A percentile compares a stretch with the other conserved stretches of the same genome.
Evolutionary conservation across 305 asterid genomes (phyloP).

Genomic region (Rubia occidens): DNA sequence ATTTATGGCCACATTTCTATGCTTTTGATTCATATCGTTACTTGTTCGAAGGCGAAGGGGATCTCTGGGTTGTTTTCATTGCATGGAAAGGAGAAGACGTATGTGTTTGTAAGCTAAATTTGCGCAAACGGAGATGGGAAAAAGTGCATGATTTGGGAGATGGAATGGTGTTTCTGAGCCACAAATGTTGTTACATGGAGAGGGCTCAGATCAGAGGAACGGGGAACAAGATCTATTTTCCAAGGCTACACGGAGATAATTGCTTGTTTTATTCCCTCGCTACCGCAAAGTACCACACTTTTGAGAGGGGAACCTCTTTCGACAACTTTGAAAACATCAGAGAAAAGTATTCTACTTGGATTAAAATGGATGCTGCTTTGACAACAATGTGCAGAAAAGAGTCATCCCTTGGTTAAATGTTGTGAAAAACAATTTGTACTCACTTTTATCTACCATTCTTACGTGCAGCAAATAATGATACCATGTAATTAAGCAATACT

Average conservation of each 20-base stretch:
- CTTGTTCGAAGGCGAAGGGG: not conserved
- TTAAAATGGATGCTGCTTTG: no score
- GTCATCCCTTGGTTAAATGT: no score
- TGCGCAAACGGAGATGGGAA: not conserved
- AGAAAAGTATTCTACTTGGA: not conserved
- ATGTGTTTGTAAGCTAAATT: not conserved
- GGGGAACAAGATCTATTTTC: not conserved
- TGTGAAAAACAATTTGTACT: no score
- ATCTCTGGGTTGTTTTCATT: not conserved
- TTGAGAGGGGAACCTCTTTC: not conserved
- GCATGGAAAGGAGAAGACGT: not conserved
- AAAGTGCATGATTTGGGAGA: no score
- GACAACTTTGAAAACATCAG: not conserved
- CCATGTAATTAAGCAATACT: no score
- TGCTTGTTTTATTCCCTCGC: not conserved
- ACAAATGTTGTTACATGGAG: not conserved
- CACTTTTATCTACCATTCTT: no score
- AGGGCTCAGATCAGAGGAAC: not conserved
- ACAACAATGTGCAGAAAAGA: no score
- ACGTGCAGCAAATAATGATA: no score
- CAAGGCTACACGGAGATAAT: not conserved
- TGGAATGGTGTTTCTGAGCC: no score
- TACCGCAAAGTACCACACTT: not conserved
- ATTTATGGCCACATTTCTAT: not conserved
- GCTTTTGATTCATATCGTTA: not conserved